A percentile compares a stretch with the other conserved stretches of the same genome.
These are phyloP conservation scores for Fusarium mundagurra DNA, from an alignment of 2,329 filamentous ascomycete species.

Conservation along the genomic window DNA sequence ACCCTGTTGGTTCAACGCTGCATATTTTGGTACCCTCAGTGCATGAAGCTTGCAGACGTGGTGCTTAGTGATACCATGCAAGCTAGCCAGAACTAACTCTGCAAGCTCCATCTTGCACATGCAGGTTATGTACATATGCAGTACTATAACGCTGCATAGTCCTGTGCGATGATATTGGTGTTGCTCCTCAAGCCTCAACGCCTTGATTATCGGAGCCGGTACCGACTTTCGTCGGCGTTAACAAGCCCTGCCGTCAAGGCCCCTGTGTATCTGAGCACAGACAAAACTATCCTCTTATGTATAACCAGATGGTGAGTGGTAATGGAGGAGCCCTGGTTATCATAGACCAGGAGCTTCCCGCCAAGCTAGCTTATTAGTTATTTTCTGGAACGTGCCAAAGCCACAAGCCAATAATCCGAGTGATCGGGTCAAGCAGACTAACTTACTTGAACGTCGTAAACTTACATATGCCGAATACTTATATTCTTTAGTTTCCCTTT, in stretches of 20 bases:
- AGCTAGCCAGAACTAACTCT: slow-evolving; percentile 5
- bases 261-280: slow-evolving; percentile 3
- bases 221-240: slow-evolving; percentile 12
- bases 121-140: slow-evolving; percentile 6
- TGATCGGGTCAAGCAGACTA: neutral
- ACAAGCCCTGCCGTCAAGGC: neutral
- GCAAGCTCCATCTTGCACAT: slow-evolving; percentile 21
- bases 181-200: slow-evolving; percentile 23
- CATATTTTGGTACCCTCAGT: slow-evolving; percentile 28
- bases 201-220: slow-evolving; percentile 1
- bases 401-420: slow-evolving; percentile 1
- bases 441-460: neutral
- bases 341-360: slow-evolving; percentile 24
- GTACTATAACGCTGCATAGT: slow-evolving; percentile 15
- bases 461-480: neutral
- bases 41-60: slow-evolving; percentile 10
- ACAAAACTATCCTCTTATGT: slow-evolving; percentile 10
- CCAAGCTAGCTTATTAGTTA: slow-evolving; percentile 1
- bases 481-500: neutral
- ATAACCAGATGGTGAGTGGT: slow-evolving; percentile 9
- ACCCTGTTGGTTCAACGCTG: slow-evolving; percentile 29
- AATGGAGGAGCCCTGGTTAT: slow-evolving; percentile 14
- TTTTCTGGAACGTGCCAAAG: slow-evolving; percentile 18
- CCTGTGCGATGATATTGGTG: slow-evolving; percentile 32
- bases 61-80: slow-evolving; percentile 16